phyloP scores from a whole-genome alignment of 257 asterid genomes.

The Solanum piurae region DNA sequence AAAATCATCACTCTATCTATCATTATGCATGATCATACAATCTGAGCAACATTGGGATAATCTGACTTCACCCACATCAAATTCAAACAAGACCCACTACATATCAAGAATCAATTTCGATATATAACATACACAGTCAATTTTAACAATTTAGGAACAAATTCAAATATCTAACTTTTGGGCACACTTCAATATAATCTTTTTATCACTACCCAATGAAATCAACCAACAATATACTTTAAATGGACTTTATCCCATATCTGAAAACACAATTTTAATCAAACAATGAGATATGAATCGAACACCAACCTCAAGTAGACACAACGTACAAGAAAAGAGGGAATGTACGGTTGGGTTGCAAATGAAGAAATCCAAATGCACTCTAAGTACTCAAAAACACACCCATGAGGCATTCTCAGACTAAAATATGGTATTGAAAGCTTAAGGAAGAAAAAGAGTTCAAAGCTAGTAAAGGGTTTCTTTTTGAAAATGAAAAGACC shows the following conservation, averaged over 20 bases:
- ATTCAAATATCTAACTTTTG: too few species aligned
- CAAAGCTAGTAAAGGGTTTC: neutral
- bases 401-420: neutral
- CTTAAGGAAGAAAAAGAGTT: neutral
- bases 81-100: neutral
- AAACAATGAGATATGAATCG: too few species aligned
- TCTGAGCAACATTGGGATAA: neutral
- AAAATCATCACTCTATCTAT: too few species aligned
- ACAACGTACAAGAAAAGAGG: neutral
- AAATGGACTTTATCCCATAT: neutral
- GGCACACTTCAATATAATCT: neutral
- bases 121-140: neutral
- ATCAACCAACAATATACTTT: neutral
- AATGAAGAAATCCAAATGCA: neutral
- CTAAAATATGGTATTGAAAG: neutral
- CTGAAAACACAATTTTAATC: neutral
- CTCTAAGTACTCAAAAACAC: neutral
- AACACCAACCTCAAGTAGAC: neutral
- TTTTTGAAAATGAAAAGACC: neutral
- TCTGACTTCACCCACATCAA: neutral
- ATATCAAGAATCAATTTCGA: too few species aligned
- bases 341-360: neutral
- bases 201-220: neutral
- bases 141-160: neutral
- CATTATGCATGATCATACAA: neutral